Evolutionary conservation across 371 early-diverging fungal genomes (phyloP), one percentile per base, ranked within the genome.

Genomic region (Rhizopus delemar): DNA sequence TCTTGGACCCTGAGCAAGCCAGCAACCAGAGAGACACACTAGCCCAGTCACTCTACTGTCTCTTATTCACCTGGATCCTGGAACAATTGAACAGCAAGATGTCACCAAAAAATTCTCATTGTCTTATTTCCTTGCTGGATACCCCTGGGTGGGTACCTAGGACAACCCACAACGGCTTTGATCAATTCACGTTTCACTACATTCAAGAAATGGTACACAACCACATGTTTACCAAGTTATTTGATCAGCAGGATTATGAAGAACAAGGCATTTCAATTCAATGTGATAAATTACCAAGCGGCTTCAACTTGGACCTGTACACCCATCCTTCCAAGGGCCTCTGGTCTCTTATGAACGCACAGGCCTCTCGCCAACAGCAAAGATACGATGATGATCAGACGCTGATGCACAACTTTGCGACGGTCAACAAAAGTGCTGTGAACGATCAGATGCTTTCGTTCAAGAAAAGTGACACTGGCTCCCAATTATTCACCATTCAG

Each of bases 61-160:
- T 93, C 6, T 65, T 95, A 16, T 89, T 93, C 67, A 80, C 85
- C 16, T 96, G 94, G 90, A 60, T 97, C 28, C 80, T 92, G 12
- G 96, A 93, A 64, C 88, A 89, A 60, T 81, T 93, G 65, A 96
- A 96, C 73, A 68, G 77, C 5, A 84, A 86, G 11, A 73, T 95
- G 34, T 73, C 82, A 53, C 77, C 75, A n/a, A 80, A 84, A 33
- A 84, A 85, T 4, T 66, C 82, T 28, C 77, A 82, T 45, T 85
- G 90, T 63, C 83, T 88, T 53, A 80, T 93, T 33, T 84, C 85
- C 5, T 62, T 91, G 5, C 63, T 90, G 48, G 90, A 91, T 58
- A 73, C 84, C 53, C 80, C 85, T 13, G 90, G 90, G 1, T 66
- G 66, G 66, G 35, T 60, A 5, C 28, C 53, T 28, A 41, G 29